Conservation (phyloP, 208 protist genomes). For the Angomonas ambiguus region DNA sequence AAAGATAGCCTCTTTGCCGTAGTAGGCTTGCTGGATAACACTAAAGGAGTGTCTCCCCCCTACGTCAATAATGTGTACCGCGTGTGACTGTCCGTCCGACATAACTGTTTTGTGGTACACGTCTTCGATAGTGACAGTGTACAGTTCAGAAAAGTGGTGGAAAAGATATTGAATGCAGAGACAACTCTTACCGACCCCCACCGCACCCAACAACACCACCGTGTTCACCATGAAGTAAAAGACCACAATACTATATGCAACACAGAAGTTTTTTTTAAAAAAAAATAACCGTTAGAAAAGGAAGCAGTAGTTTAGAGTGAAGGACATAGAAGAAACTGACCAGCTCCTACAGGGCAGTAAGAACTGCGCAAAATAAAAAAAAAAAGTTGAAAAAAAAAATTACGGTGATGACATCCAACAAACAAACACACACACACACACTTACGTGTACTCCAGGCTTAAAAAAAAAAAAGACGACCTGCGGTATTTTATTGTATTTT, state of each 20-base stretch:
- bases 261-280: no score
- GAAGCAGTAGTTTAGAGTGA: not conserved
- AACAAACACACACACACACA: not conserved
- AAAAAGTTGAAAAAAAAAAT: not conserved
- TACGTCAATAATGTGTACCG: slow-evolving; percentile 90
- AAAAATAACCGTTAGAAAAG: not conserved
- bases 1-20: slow-evolving; percentile 43
- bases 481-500: no score
- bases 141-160: slow-evolving; percentile 56
- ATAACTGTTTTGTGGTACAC: slow-evolving; percentile 59
- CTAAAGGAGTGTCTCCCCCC: slow-evolving; percentile 91
- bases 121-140: slow-evolving; percentile 84
- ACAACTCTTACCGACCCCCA: slow-evolving; percentile 64
- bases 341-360: not conserved
- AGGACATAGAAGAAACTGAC: not conserved
- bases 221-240: slow-evolving; percentile 24
- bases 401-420: not conserved
- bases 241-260: not conserved
- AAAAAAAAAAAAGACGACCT: not conserved
- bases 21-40: slow-evolving; percentile 54
- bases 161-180: slow-evolving; percentile 72
- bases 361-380: not conserved
- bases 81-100: slow-evolving; percentile 49
- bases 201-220: slow-evolving; percentile 53
- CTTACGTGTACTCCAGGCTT: not conserved